Conservation (phyloP, 805 yeast species). For the Ogataea chonburiensis region DNA sequence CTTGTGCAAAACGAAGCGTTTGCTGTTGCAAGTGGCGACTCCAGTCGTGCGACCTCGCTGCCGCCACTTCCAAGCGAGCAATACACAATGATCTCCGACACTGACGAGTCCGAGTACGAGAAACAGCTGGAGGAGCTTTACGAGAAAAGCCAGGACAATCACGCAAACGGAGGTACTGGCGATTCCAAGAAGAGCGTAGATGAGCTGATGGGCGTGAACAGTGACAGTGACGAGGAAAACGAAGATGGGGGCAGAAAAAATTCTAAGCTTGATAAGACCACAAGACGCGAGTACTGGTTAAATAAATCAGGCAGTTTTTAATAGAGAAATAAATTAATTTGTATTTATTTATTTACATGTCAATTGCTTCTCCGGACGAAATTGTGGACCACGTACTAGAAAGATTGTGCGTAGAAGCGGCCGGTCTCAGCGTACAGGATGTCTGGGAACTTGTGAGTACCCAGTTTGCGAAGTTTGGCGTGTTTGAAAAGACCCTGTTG, state of each 20-base stretch:
- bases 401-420: slow-evolving; percentile 36
- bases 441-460: slow-evolving; percentile 34
- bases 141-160: slow-evolving; percentile 26
- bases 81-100: slow-evolving; percentile 26
- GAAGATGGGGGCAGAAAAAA: slow-evolving; percentile 11
- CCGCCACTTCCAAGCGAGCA: slow-evolving; percentile 38
- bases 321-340: slow-evolving; percentile 4
- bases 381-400: slow-evolving; percentile 35
- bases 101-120: slow-evolving; percentile 26
- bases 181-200: slow-evolving; percentile 17
- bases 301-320: slow-evolving; percentile 32
- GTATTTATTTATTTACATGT: slow-evolving; percentile 10
- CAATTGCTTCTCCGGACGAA: slow-evolving; percentile 33
- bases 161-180: slow-evolving; percentile 4
- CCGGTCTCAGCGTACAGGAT: slow-evolving; percentile 32
- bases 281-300: slow-evolving; percentile 38
- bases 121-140: slow-evolving; percentile 13
- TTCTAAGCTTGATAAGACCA: slow-evolving; percentile 7
- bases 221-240: slow-evolving; percentile 23
- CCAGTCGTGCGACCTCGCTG: slow-evolving; percentile 17
- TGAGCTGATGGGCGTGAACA: slow-evolving; percentile 26
- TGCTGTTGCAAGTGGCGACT: slow-evolving; percentile 28
- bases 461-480: slow-evolving; percentile 26
- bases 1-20: slow-evolving; percentile 61
- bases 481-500: slow-evolving; percentile 32